These are phyloP conservation scores for Apiospora aurea DNA, from an alignment of 2,329 filamentous ascomycete genomes.

Conservation along the genomic window DNA sequence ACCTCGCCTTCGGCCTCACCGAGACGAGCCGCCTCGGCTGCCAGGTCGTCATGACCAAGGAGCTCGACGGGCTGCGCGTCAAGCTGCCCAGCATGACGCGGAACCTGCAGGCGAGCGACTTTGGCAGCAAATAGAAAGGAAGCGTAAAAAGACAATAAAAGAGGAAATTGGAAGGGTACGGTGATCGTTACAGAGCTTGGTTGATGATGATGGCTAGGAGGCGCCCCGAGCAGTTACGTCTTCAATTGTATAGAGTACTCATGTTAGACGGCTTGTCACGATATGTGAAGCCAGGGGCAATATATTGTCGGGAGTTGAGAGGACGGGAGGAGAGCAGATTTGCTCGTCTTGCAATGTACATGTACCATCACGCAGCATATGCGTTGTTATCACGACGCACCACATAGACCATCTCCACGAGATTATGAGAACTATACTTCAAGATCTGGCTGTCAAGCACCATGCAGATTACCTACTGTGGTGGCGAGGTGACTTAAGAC, in stretches of 20 bases:
- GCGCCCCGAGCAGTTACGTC: not conserved
- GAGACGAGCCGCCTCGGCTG: conserved; percentile 86
- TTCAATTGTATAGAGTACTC: conserved; percentile 9
- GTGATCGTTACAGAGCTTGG: not conserved
- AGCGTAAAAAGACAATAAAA: not conserved
- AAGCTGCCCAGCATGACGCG: conserved; percentile 91
- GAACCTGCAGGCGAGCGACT: conserved; percentile 95
- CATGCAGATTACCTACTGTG: no score
- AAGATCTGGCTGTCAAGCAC: not conserved
- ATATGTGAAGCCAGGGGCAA: conserved; percentile 1
- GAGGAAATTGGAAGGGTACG: not conserved
- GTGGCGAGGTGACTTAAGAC: no score
- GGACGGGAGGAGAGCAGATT: not conserved
- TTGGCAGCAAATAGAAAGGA: conserved; percentile 48
- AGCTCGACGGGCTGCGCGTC: conserved; percentile 85
- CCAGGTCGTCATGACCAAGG: conserved; percentile 90
- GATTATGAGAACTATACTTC: conserved; percentile 6
- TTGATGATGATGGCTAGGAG: not conserved
- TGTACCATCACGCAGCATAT: not conserved
- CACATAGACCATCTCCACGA: conserved; percentile 18
- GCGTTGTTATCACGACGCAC: not conserved
- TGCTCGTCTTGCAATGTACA: not conserved
- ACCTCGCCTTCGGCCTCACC: conserved; percentile 87
- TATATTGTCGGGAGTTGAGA: conserved; percentile 4
- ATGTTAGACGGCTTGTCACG: conserved; percentile 14